Evolutionary conservation across 768 basidiomycete genomes (phyloP).

Genomic region (Agaricus sinodeliciosus): DNA sequence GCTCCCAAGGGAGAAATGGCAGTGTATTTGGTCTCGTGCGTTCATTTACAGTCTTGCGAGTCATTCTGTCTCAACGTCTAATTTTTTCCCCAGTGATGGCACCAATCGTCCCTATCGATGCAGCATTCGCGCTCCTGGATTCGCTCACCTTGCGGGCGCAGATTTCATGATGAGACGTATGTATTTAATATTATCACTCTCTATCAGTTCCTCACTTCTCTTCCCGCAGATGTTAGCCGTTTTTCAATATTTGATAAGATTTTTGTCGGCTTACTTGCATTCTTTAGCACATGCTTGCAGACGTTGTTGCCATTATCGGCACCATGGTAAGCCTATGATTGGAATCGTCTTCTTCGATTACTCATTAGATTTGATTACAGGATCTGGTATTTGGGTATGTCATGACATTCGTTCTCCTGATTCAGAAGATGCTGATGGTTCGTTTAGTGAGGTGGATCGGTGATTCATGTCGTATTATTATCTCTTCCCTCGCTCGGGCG

Average conservation of each 20-base stretch:
- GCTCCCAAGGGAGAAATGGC: slow-evolving; percentile 99
- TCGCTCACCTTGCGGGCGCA: slow-evolving; percentile 90
- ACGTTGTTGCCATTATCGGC: slow-evolving; percentile 95
- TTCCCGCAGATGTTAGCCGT: slow-evolving; percentile 34
- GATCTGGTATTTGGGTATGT: slow-evolving; percentile 94
- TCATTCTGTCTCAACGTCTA: not conserved
- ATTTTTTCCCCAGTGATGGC: slow-evolving; percentile 58
- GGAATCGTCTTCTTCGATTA: slow-evolving; percentile 5
- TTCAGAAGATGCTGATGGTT: not conserved
- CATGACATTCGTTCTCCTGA: not conserved
- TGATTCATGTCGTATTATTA: slow-evolving; percentile 11
- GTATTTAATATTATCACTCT: slow-evolving; percentile 21
- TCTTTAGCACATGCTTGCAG: slow-evolving; percentile 78
- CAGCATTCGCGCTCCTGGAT: slow-evolving; percentile 95
- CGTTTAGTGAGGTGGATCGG: slow-evolving; percentile 33
- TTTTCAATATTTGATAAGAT: slow-evolving; percentile 13
- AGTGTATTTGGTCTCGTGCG: slow-evolving; percentile 93
- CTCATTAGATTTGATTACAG: slow-evolving; percentile 22
- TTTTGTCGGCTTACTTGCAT: slow-evolving; percentile 14
- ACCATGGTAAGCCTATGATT: slow-evolving; percentile 70
- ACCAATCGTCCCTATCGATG: slow-evolving; percentile 95
- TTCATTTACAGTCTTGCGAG: slow-evolving; percentile 14
- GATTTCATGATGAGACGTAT: slow-evolving; percentile 98
- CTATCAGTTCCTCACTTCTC: slow-evolving; percentile 9
- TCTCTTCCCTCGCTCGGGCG: not conserved